These are phyloP conservation scores for Colletotrichum melonis DNA, from an alignment of 2,329 filamentous ascomycete species.

Conservation along the genomic window DNA sequence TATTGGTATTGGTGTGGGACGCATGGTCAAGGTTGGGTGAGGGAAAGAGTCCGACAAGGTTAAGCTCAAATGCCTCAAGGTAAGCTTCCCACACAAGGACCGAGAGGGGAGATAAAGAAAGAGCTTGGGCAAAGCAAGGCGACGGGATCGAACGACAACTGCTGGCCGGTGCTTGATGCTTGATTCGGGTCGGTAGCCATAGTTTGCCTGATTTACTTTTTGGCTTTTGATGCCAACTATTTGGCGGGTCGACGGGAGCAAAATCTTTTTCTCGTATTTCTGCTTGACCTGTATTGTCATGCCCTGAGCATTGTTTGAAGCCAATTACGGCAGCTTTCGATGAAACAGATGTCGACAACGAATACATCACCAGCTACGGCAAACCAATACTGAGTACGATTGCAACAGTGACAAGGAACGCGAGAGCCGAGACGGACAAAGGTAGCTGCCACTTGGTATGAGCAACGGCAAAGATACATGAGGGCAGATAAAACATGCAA, in stretches of 20 bases:
- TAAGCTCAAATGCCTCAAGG: constrained; percentile 2
- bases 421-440: background rate
- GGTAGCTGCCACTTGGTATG: background rate
- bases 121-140: background rate
- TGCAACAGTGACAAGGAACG: background rate
- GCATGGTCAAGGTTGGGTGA: background rate
- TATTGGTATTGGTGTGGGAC: background rate
- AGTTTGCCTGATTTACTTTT: background rate
- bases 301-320: background rate
- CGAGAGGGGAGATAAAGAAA: background rate
- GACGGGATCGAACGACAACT: constrained; percentile 14
- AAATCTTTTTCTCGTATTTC: background rate
- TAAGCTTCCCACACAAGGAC: background rate
- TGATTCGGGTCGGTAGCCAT: background rate
- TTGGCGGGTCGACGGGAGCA: background rate
- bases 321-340: background rate
- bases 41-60: constrained; percentile 1
- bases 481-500: background rate
- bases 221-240: background rate
- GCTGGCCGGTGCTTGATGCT: constrained; percentile 14
- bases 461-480: background rate
- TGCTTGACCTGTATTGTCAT: background rate
- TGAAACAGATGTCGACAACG: background rate
- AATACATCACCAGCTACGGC: background rate
- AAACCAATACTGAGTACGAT: background rate